phyloP scores from a whole-genome alignment of 1,139 yeast genomes.

The Magnusiomyces magnusii region DNA sequence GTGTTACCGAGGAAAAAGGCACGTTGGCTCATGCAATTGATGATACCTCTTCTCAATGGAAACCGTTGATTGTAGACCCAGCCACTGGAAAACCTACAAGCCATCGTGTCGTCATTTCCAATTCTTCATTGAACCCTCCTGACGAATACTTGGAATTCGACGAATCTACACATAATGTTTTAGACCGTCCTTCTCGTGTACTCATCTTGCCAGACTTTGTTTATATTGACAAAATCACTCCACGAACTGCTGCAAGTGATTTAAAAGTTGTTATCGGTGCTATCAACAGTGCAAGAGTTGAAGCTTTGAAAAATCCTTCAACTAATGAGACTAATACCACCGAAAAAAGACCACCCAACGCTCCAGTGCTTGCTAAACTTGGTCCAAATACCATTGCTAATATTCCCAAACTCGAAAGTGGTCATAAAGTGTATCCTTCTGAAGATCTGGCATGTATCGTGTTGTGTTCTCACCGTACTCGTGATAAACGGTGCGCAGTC shows the following conservation, averaged over 20 bases:
- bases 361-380: not conserved
- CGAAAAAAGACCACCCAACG: slow-evolving; percentile 5
- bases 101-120: slow-evolving; percentile 28
- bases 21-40: too few relatives aligned
- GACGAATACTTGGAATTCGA: slow-evolving; percentile 25
- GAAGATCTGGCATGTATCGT: slow-evolving; percentile 52
- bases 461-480: slow-evolving; percentile 79
- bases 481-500: slow-evolving; percentile 90
- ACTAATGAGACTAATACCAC: not conserved
- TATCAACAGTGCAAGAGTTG: slow-evolving; percentile 14
- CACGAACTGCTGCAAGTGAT: slow-evolving; percentile 40
- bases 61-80: not conserved
- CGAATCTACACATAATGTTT: slow-evolving; percentile 14
- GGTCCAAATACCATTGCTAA: not conserved
- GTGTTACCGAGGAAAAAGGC: slow-evolving; percentile 50
- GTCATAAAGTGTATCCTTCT: slow-evolving; percentile 27
- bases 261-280: slow-evolving; percentile 39
- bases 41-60: not conserved
- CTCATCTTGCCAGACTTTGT: slow-evolving; percentile 71
- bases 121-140: slow-evolving; percentile 30
- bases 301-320: not conserved
- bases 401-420: not conserved
- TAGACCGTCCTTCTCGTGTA: slow-evolving; percentile 29
- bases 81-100: slow-evolving; percentile 3
- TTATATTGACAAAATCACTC: slow-evolving; percentile 51